These are phyloP conservation scores for Calonectria hawksworthii DNA, from an alignment of 2,329 filamentous ascomycete species.

Conservation along the genomic window DNA sequence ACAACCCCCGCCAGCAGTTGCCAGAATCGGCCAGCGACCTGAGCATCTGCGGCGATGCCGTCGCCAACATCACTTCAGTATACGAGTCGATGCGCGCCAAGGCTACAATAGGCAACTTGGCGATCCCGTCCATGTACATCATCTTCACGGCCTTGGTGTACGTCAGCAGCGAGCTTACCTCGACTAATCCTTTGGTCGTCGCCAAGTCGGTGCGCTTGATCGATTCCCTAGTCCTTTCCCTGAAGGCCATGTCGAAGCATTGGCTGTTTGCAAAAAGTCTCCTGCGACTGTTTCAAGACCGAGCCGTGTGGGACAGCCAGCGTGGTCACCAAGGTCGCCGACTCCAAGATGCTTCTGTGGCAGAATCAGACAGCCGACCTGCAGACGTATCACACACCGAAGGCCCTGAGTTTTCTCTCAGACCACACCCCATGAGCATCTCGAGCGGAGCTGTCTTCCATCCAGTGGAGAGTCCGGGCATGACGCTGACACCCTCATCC, in stretches of 20 bases:
- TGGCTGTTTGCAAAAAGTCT: slow-evolving; percentile 52
- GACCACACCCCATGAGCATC: slow-evolving; percentile 29
- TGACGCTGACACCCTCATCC: slow-evolving; percentile 28
- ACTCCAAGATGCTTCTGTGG: slow-evolving; percentile 13
- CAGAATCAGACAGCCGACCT: slow-evolving; percentile 10
- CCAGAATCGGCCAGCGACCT: slow-evolving; percentile 39
- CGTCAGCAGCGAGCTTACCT: slow-evolving; percentile 45
- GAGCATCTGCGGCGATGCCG: slow-evolving; percentile 50
- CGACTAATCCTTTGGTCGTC: slow-evolving; percentile 48
- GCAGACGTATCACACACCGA: slow-evolving; percentile 4
- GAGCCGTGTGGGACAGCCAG: slow-evolving; percentile 35
- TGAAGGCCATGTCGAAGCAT: slow-evolving; percentile 45
- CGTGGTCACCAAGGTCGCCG: slow-evolving; percentile 6
- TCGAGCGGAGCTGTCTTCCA: slow-evolving; percentile 15
- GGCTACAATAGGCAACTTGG: slow-evolving; percentile 43
- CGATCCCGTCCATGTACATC: slow-evolving; percentile 45
- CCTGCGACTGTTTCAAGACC: slow-evolving; percentile 47
- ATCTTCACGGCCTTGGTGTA: slow-evolving; percentile 51
- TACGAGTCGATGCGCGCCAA: slow-evolving; percentile 47
- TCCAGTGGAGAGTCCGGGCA: slow-evolving; percentile 14
- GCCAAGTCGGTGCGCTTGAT: slow-evolving; percentile 48
- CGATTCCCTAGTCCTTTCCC: slow-evolving; percentile 46
- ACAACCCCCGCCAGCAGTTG: slow-evolving; percentile 23
- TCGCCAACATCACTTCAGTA: slow-evolving; percentile 45
- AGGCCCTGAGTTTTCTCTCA: slow-evolving; percentile 36